Conservation (phyloP, 78 protist species). For the Anaeramoeba ignava region DNA sequence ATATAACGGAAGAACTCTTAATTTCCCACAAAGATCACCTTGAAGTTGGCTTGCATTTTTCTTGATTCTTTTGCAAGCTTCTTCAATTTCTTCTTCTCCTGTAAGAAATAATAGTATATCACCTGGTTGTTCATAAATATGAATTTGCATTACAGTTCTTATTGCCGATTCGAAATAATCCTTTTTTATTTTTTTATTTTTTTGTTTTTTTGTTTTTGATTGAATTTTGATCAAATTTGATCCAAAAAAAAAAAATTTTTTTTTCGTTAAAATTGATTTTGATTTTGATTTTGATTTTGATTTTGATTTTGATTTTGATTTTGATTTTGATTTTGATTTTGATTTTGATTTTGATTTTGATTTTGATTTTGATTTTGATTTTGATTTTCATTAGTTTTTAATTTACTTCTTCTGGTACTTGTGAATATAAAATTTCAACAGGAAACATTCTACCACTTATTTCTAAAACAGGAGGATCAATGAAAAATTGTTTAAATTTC, state of each 20-base stretch:
- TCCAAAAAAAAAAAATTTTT: no score
- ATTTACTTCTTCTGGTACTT: conserved; percentile 80
- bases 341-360: no score
- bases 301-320: no score
- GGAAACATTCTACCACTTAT: conserved; percentile 82
- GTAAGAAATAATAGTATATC: conserved; percentile 95
- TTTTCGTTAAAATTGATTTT: no score
- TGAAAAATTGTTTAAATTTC: conserved; percentile 83
- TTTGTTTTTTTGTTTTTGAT: no score
- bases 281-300: no score
- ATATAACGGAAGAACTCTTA: conserved; percentile 74
- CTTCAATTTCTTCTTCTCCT: conserved; percentile 73
- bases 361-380: no score
- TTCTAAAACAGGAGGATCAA: conserved; percentile 48
- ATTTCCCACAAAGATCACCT: conserved; percentile 2
- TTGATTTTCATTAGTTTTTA: no score
- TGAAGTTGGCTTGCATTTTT: background rate
- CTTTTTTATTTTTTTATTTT: no score
- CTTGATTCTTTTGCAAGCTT: background rate
- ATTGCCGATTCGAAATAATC: conserved; percentile 93
- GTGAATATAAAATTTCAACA: conserved; percentile 87
- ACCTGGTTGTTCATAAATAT: conserved; percentile 72
- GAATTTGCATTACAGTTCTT: conserved; percentile 72
- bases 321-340: no score
- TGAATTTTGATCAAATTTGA: no score